Base-by-base conservation (phyloP, 2,329 filamentous ascomycete genomes). In the Colletotrichum coccodes region DNA sequence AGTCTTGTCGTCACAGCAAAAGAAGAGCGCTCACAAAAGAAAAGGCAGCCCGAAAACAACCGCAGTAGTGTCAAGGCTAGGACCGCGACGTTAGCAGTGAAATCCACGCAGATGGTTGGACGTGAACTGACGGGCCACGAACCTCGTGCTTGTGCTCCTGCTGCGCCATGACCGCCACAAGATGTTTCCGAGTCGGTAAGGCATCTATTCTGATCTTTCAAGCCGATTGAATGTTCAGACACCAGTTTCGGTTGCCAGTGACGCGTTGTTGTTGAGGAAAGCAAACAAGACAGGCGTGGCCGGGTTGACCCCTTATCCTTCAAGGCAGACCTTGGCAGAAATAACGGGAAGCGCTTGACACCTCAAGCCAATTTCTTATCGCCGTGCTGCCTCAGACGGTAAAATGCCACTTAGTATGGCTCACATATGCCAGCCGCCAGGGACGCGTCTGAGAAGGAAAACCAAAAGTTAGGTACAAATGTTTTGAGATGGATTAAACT, bases 1-100 rank as follows among this genome's bases (percentile, higher is more conserved):
- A 4, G 92, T 90, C 61, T 94, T 84, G 77, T 97, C 94, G 79
- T 97, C 97, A 86, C 94, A 97, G 73, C 92, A 84, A 74, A 97
- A 94, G 54, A 90, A 87, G 73, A 94, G 90, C 64, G 89, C 79
- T 78, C 94, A 95, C 75, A 93, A 87, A 54, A 94, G 83, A 23
- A 93, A 66, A 0, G 94, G 94, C 1, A 97, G 88, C 53, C 91
- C 91, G 74, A 95, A 91, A 21, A 92, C 91, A 72, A 97, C 92
- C 57, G 83, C 86, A 30, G 90, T 85, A 28, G 92, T 92, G 63
- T 93, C 94, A 56, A 90, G 82, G 50, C 94, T 95, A 5, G 3
- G 4, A n/a, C 40, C 3, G 28, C 28, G 0, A 11, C 3, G 38
- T 47, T 16, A 47, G 62, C 47, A n/a, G 47, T n/a, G 38, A 40